Percentiles rank a stretch among this genome's conserved stretches.
Conservation (phyloP, 305 asterid species). For the Striga hermonthica region DNA sequence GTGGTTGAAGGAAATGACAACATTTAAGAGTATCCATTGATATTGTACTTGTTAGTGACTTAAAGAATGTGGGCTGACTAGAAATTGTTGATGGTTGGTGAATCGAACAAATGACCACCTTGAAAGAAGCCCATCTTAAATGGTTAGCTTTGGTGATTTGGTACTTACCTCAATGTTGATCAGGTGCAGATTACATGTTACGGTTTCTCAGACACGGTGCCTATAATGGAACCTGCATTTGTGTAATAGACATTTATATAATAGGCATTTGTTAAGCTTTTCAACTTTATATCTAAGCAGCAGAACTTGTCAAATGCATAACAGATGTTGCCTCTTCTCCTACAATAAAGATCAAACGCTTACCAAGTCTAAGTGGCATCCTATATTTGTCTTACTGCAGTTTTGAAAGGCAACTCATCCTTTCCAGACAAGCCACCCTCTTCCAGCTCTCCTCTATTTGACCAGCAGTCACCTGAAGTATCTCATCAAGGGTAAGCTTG, state of each 20-base stretch:
- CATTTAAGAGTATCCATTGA: not conserved
- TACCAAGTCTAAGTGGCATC: conserved; percentile 9
- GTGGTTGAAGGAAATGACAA: not conserved
- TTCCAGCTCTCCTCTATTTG: conserved; percentile 57
- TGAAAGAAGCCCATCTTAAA: conserved; percentile 18
- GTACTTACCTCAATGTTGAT: conserved; percentile 17
- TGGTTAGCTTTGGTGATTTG: conserved; percentile 19
- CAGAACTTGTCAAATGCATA: conserved; percentile 1
- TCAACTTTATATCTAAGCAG: conserved; percentile 6
- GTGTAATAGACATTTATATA: conserved; percentile 21
- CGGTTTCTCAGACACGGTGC: conserved; percentile 1
- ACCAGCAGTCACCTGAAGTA: conserved; percentile 66
- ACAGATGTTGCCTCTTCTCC: not conserved
- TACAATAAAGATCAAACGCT: conserved; percentile 12
- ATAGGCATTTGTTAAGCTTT: conserved; percentile 9
- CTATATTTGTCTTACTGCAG: conserved; percentile 46
- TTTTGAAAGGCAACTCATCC: conserved; percentile 81
- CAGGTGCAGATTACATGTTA: not conserved
- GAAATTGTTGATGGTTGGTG: conserved; percentile 1
- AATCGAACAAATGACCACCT: conserved; percentile 16
- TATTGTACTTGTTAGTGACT: conserved; percentile 7
- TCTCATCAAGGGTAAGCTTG: conserved; percentile 71
- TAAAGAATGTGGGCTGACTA: conserved; percentile 15
- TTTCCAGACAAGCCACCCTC: conserved; percentile 76
- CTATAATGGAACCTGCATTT: conserved; percentile 17